phyloP scores from a whole-genome alignment of 2,329 filamentous ascomycete species.

The Fusarium duplospermum region DNA sequence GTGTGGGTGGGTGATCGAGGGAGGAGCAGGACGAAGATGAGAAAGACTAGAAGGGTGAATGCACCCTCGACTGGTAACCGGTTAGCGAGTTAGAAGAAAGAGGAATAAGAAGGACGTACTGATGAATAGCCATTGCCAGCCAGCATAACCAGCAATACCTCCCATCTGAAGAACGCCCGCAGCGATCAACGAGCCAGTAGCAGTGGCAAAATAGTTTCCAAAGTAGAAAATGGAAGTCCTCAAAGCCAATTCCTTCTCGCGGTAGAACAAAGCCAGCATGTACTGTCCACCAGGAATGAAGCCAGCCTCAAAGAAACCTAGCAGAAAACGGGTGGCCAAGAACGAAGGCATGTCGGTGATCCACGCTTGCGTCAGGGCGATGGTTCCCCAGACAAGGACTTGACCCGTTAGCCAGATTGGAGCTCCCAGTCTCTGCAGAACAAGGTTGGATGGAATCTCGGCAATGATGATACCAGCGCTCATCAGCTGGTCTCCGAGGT shows the following conservation, averaged over 20 bases:
- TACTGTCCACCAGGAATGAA: slow-evolving; percentile 33
- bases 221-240: slow-evolving; percentile 34
- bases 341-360: slow-evolving; percentile 25
- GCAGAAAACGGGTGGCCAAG: slow-evolving; percentile 27
- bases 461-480: slow-evolving; percentile 60
- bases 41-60: slow-evolving; percentile 32
- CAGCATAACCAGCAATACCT: slow-evolving; percentile 20
- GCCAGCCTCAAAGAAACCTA: slow-evolving; percentile 30
- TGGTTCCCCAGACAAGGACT: slow-evolving; percentile 29
- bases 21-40: slow-evolving; percentile 25
- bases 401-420: slow-evolving; percentile 35
- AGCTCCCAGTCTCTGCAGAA: slow-evolving; percentile 31
- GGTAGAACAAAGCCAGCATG: slow-evolving; percentile 31
- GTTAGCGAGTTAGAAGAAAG: accelerated
- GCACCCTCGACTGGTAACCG: slow-evolving; percentile 15
- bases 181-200: slow-evolving; percentile 26
- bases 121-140: slow-evolving; percentile 39
- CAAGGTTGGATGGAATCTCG: slow-evolving; percentile 44
- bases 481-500: slow-evolving; percentile 60
- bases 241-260: slow-evolving; percentile 20
- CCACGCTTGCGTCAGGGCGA: slow-evolving; percentile 32
- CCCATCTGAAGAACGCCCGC: slow-evolving; percentile 35
- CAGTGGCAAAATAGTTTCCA: slow-evolving; percentile 37
- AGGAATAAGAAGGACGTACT: neutral
- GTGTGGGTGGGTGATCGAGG: slow-evolving; percentile 30